Evolutionary conservation across 2,329 filamentous ascomycete species (phyloP), one percentile per base, ranked within the genome.

Genomic region (Leptographium radiaticola): DNA sequence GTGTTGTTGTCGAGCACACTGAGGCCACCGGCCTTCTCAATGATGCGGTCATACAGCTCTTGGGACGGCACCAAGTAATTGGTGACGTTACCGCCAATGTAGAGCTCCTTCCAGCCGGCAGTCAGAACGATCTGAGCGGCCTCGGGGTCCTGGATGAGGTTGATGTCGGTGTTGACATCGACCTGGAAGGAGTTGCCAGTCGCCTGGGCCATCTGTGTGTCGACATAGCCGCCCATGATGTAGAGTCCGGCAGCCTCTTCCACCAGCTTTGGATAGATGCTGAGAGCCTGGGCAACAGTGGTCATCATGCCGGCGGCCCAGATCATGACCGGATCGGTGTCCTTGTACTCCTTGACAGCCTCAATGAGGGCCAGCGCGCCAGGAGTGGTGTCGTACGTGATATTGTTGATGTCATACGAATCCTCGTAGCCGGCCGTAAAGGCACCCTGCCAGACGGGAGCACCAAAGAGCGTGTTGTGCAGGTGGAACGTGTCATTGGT

Each of bases 121-220:
- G 53, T 55, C 36, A 55, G 49, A 9, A 49, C 53, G 25, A 52
- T 52, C 49, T 55, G 53, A 10, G 49, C 53, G 13, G 30, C 49
- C 39, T 55, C 53, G 30, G 53, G 53, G 39, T 55, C 53, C 49
- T 55, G 53, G 49, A 52, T 55, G 16, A 55, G 53, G 39, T 55
- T 55, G 53, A 55, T 55, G 49, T 55, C 53, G 1, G 53, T 55
- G 53, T 55, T 55, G 53, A 55, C 38, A 20, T 55, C 53, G 11
- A 55, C 53, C 40, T 55, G 53, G 9, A 55, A 25, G 30, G 43
- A 16, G 12, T 33, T 31, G 44, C 53, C 53, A 15, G 53, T 51
- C 13, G 48, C 47, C 43, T 54, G 53, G 20, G 53, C 53, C 5
- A 18, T 25, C 34, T 47, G 47, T 8, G 25, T 51, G 43, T 54